phyloP scores from a whole-genome alignment of 495 filamentous ascomycete species.

The Lasiosphaeris hirsuta region DNA sequence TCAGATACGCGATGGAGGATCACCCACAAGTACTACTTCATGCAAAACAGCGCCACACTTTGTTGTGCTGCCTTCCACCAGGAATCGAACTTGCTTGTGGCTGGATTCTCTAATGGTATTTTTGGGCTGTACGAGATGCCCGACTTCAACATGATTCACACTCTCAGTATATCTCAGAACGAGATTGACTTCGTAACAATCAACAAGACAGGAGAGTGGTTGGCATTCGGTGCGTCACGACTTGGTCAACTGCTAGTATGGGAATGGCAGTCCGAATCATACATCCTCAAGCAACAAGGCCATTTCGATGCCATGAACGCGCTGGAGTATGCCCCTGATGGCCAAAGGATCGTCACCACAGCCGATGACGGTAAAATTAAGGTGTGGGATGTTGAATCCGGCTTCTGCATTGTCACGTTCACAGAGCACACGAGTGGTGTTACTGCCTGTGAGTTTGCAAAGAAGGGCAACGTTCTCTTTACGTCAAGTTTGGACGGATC shows the following conservation, averaged over 20 bases:
- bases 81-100: slow-evolving; percentile 79
- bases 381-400: slow-evolving; percentile 93
- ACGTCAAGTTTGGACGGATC: slow-evolving; percentile 93
- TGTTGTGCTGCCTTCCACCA: slow-evolving; percentile 86
- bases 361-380: slow-evolving; percentile 98
- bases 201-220: slow-evolving; percentile 92
- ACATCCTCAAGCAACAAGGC: slow-evolving; percentile 95
- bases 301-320: slow-evolving; percentile 97
- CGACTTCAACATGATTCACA: slow-evolving; percentile 95
- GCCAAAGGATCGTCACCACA: slow-evolving; percentile 84
- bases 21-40: slow-evolving; percentile 80
- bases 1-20: slow-evolving; percentile 75
- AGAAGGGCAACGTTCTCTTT: slow-evolving; percentile 90
- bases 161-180: slow-evolving; percentile 85
- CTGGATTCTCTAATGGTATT: slow-evolving; percentile 90
- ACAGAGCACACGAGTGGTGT: slow-evolving; percentile 95
- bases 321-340: slow-evolving; percentile 88
- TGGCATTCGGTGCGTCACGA: slow-evolving; percentile 96
- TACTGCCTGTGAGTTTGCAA: slow-evolving; percentile 92
- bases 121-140: slow-evolving; percentile 94
- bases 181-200: slow-evolving; percentile 91
- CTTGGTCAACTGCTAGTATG: slow-evolving; percentile 92
- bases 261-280: slow-evolving; percentile 99
- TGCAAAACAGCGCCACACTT: slow-evolving; percentile 83
- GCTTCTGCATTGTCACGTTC: slow-evolving; percentile 97